Evolutionary conservation across 1,284 basidiomycete genomes (phyloP).

Genomic region (Lignosus rhinocerotis): DNA sequence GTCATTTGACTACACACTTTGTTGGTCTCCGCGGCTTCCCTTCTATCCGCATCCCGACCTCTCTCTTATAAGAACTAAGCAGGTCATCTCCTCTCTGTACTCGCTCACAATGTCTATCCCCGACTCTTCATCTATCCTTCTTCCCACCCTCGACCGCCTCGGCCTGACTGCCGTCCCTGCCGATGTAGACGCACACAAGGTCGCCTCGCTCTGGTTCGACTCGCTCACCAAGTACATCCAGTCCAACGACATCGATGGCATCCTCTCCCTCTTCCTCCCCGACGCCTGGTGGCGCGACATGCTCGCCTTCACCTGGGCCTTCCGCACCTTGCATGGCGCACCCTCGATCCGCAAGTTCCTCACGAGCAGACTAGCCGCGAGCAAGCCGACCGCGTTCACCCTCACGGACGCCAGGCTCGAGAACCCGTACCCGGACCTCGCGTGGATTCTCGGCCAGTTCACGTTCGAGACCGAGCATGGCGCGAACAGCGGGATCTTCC

Average conservation of each 20-base stretch:
- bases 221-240: slow-evolving; percentile 40
- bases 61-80: slow-evolving; percentile 5
- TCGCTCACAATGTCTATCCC: slow-evolving; percentile 20
- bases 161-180: slow-evolving; percentile 34
- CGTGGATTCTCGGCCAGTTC: slow-evolving; percentile 60
- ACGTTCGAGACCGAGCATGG: slow-evolving; percentile 58
- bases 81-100: neutral
- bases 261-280: slow-evolving; percentile 42
- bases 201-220: slow-evolving; percentile 48
- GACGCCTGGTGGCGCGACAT: slow-evolving; percentile 62
- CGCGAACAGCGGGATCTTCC: slow-evolving; percentile 49
- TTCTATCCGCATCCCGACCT: neutral
- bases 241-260: slow-evolving; percentile 37
- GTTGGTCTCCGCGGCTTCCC: neutral
- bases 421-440: slow-evolving; percentile 54
- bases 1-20: slow-evolving; percentile 12
- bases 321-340: slow-evolving; percentile 58
- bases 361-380: slow-evolving; percentile 41
- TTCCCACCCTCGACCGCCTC: slow-evolving; percentile 49
- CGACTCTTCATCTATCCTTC: slow-evolving; percentile 25
- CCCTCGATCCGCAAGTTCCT: slow-evolving; percentile 46
- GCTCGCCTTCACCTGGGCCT: slow-evolving; percentile 63
- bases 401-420: slow-evolving; percentile 40
- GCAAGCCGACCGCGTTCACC: slow-evolving; percentile 40
- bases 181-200: slow-evolving; percentile 38